Evolutionary conservation across 2,329 filamentous ascomycete genomes (phyloP), one percentile per base, ranked within the genome.

Genomic region (Penicillium digitatum): DNA sequence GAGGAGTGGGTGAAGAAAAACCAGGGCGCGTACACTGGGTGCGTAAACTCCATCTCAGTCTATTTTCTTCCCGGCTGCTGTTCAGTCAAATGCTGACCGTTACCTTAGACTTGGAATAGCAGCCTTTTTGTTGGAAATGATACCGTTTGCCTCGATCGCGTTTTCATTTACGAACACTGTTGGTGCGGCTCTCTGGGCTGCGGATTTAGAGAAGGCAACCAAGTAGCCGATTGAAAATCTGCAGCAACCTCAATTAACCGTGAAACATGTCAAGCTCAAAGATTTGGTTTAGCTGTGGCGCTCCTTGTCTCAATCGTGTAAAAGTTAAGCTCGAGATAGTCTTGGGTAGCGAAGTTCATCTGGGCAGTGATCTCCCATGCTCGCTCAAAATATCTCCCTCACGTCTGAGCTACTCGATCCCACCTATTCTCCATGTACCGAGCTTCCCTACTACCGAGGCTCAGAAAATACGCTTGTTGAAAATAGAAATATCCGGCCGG

Each of bases 161-260:
- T 95, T 96, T 68, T 82, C 88, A 0, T 96, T 95, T 72, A 96
- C 91, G 16, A 96, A 96, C 72, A 88, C 89, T 1, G 90, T 95
- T 55, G 93, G 91, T 8, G 93, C 92, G 51, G 93, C 93, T 8
- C 77, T 97, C n/a, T 96, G 91, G 91, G 92, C 93, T 38, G 89
- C 90, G 18, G 91, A 95, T 71, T 83, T 95, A 55, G 90, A 95
- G 72, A 75, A 72, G 72, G 69, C 8, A 71, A 76, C 51, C 3
- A 48, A 65, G 53, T 70, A 65, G 37, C 44, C 6, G 10, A 22
- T 32, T 47, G 24, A 26, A 14, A 1, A 40, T 31, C 7, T 39
- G 16, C 16, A 31, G 24, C 32, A 44, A 20, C 12, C 42, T 5
- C 29, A 35, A 27, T 22, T 26, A 11, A 34, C 7, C 10, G 5